Base-by-base conservation (phyloP, 2,329 filamentous ascomycete genomes). In the Stagonosporopsis tanaceti region DNA sequence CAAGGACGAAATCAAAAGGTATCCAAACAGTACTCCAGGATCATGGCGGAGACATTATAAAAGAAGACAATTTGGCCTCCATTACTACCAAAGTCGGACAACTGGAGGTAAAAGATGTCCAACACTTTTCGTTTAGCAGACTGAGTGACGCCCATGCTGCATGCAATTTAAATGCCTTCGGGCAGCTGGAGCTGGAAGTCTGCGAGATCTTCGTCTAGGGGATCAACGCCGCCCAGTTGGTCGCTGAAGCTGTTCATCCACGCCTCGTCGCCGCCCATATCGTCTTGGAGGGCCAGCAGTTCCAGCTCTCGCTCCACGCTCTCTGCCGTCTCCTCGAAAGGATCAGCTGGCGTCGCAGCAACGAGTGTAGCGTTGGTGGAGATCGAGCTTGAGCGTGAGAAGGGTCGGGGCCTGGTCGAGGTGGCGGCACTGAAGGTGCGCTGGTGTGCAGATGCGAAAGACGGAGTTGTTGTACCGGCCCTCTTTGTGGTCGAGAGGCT, bases 241-340 rank as follows among this genome's bases (percentile, higher is more conserved):
- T 17, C 62, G 20, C 52, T 67, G 52, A 75, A 76, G 52, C 55
- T 71, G 24, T 68, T 67, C 56, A 66, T 64, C 72, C 74, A 76
- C 2, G 62, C 66, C 4, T 75, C 71, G 24, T 70, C 70, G 15
- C 71, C 69, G 7, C 70, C 71, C 22, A 70, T 65, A 14, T 59
- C 4, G 65, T 67, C 25, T 63, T 61, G 38, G 47, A 75, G 66
- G 14, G 72, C 51, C 54, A 74, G 38, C 25, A 71, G 56, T 35
- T 68, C 64, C 53, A 76, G 58, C 52, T 76, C 73, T 20, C 69
- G 69, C 54, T 75, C 71, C 0, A 74, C 53, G n/a, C 75, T 72
- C 50, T 72, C 66, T 25, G 74, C 72, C 0, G 72, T 75, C 22
- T 73, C 65, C 9, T 70, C 67, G n/a, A 52, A 57, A 1, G 38